Base-by-base conservation (phyloP, 345 rosid species). In the Gossypium sturtianum region DNA sequence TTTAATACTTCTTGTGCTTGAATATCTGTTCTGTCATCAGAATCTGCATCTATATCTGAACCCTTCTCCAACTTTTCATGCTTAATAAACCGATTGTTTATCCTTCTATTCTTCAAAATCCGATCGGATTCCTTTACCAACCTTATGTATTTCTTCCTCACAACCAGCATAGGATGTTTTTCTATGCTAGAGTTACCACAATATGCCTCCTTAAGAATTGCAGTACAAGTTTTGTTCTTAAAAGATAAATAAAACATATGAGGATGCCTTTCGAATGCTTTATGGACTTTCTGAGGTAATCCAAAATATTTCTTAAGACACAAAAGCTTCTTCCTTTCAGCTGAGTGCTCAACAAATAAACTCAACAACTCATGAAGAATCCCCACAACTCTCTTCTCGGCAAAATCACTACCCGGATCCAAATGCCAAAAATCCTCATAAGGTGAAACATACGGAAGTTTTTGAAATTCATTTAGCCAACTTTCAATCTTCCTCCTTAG, bases 221-320 rank as follows among this genome's bases (percentile, higher is more conserved):
- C 89, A 1, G 97, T 88, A 74, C 98, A 84, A 10, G 97, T 94
- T 44, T 87, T 86, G 53, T 85, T 91, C 86, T 72, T 88, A 70
- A 83, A 79, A 74, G 97, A 90, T 86, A 90, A 80, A 82, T 90
- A 93, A 74, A 93, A 93, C 22, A 90, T 76, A 59, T 87, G 87
- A 3, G 96, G 90, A 84, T 93, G 97, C 80, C 97, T 88, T 85
- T 93, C 96, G 82, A 91, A 93, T 0, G 96, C 94, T 87, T 83
- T 93, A 76, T 93, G 98, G 70, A 90, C 86, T 72, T 86, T 89
- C 73, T 87, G 93, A 0, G 91, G 91, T 75, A 93, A 87, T 16
- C 93, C 93, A 23, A 88, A 91, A 72, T 79, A 76, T 78, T 94
- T 89, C 85, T 89, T 90, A 41, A 92, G 89, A 58, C 95, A 90